Base-by-base conservation (phyloP, 495 filamentous ascomycete species). In the Astrocystis sublimbata region DNA sequence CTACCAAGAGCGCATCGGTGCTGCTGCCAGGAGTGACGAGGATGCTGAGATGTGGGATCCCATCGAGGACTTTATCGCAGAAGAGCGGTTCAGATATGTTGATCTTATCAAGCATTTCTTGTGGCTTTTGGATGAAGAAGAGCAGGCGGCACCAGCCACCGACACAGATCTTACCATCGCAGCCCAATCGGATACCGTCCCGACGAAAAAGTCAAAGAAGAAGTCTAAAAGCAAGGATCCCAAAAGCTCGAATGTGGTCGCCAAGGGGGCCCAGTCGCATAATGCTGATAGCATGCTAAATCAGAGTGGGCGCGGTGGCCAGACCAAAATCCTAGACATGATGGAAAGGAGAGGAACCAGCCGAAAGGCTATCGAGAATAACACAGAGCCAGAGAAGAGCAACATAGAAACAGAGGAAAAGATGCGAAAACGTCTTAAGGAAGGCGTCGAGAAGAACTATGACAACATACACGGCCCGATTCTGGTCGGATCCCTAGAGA, bases 11-110 rank as follows among this genome's bases (percentile, higher is more conserved):
- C 66, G 76, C 5, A 67, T 81, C 51, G 72, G 68, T 49, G 64
- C 76, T 42, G 58, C 74, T 42, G 55, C 57, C 3, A 71, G 68
- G 13, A 65, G 61, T 23, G 70, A 75, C 33, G 68, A 65, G 10
- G 69, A 71, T 52, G 71, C 64, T 8, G 72, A 71, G 31, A 70
- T 77, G 46, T 85, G 82, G 81, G 81, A 85, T 73, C 81, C 80
- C 21, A 81, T 84, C 43, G 76, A 83, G 58, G 76, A 83, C 64
- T 75, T 78, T 6, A 58, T 78, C 26, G 71, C 78, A 41, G 79
- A 84, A 40, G 75, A 77, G 41, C 68, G 79, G n/a, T 73, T 58
- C 7, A 75, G 64, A 65, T 84, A 76, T 52, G 63, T 82, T 41
- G 69, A 78, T 61, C 67, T 76, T 10, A 74, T 75, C 30, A 66